A percentile compares a stretch with the other conserved stretches of the same genome.
Conservation (phyloP, 2,329 filamentous ascomycete genomes). For the Clarireedia sp. region DNA sequence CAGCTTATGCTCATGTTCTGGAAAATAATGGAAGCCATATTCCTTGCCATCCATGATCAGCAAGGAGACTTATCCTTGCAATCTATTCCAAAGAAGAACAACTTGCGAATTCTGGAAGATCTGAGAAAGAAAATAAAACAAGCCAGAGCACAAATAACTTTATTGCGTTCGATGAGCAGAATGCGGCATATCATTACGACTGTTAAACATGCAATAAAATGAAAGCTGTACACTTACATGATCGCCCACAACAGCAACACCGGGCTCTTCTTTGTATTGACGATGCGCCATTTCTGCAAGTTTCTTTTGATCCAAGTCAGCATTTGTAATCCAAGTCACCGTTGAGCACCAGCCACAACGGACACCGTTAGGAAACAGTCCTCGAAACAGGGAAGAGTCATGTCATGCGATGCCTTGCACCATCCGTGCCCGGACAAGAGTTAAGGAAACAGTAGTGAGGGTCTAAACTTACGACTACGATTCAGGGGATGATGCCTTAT, state of each 20-base stretch:
- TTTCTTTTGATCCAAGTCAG: constrained; percentile 16
- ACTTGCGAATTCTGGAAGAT: constrained; percentile 20
- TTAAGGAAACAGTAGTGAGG: constrained; percentile 7
- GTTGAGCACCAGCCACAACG: constrained; percentile 10
- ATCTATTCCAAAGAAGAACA: constrained; percentile 16
- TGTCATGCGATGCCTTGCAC: constrained; percentile 20
- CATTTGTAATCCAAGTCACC: constrained; percentile 11
- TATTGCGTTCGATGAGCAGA: background rate
- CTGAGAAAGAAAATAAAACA: background rate
- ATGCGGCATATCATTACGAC: background rate
- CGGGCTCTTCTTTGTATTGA: constrained; percentile 40
- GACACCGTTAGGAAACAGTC: background rate
- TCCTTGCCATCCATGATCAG: constrained; percentile 1
- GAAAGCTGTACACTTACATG: constrained; percentile 34
- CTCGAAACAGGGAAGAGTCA: constrained; percentile 16
- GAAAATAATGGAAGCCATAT: constrained; percentile 25
- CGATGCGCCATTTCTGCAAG: constrained; percentile 26
- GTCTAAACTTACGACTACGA: constrained; percentile 21
- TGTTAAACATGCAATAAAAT: constrained; percentile 14
- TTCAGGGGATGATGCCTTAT: constrained; percentile 2
- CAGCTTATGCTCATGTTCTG: constrained; percentile 20
- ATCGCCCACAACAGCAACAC: constrained; percentile 30
- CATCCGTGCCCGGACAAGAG: constrained; percentile 20
- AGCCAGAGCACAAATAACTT: constrained; percentile 1
- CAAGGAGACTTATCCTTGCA: constrained; percentile 8